Evolutionary conservation across 2,329 filamentous ascomycete species (phyloP), one percentile per base, ranked within the genome.

Genomic region (Ophiosphaerella narmari): DNA sequence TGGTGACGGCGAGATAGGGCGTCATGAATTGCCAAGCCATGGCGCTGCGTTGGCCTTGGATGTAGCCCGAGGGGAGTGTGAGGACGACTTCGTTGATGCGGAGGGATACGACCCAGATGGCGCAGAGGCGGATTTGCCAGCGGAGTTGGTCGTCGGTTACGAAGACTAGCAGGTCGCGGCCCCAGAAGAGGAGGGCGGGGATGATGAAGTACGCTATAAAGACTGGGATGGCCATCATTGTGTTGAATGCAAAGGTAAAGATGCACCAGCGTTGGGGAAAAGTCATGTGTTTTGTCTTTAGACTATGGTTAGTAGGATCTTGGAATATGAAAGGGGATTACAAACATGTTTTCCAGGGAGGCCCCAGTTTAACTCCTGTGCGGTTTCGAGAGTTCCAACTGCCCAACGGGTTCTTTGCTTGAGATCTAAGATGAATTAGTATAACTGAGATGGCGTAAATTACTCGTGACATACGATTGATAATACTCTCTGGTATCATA

Each of bases 1-100:
- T 46, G 9, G 44, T 46, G 29, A 46, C 44, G 18, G 44, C 44
- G 37, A 46, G 44, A 18, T 46, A 46, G 7, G 44, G 44, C n/a
- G 44, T 46, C 44, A 46, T 46, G 37, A 46, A 46, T 31, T 46
- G 44, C 44, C 44, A 46, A 4, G 44, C 44, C 44, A 46, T 46
- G n/a, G 44, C 44, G 37, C 44, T 46, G 36, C 44, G 36, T 21
- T 46, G 44, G 37, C 44, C 44, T 35, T 46, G 44, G 37, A 46
- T 46, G 44, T 46, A 46, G 16, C 44, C 44, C 2, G 44, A 46
- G 4, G 44, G 44, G 1, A 46, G 37, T 18, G 44, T 46, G 13
- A 46, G 44, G 31, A 46, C 44, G 44, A 46, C 21, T 18, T 46
- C 44, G 29, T 46, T 46, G 44, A 46, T 29, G 37, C 44, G 44